Percentiles rank a stretch among this genome's conserved stretches.
Evolutionary conservation across 1,139 yeast species (phyloP).

Genomic region (Hanseniaspora sp.): DNA sequence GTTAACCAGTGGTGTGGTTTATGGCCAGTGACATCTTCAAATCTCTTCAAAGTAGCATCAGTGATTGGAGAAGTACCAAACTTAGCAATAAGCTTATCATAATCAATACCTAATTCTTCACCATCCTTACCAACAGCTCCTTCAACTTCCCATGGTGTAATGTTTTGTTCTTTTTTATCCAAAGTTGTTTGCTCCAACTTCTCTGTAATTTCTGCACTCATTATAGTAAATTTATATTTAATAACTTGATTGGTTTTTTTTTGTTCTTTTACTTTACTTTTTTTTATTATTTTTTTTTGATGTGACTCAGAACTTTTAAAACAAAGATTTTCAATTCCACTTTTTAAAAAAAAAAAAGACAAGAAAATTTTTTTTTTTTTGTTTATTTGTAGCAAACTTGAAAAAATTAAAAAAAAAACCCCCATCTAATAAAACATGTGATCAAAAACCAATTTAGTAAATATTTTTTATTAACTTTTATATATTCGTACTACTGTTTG

Average conservation of each 20-base stretch:
- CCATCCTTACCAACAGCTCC: constrained; percentile 93
- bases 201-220: constrained; percentile 25
- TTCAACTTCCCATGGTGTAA: constrained; percentile 98
- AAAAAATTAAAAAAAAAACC: too few species aligned
- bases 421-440: too few species aligned
- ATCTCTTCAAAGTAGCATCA: constrained; percentile 61
- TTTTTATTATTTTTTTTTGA: too few species aligned
- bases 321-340: too few species aligned
- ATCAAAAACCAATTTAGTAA: too few species aligned
- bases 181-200: constrained; percentile 22
- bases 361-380: too few species aligned
- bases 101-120: constrained; percentile 75
- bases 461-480: too few species aligned
- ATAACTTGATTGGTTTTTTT: neutral
- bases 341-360: too few species aligned
- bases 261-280: too few species aligned
- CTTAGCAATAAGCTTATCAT: constrained; percentile 70
- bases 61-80: constrained; percentile 77
- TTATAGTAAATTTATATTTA: constrained; percentile 3
- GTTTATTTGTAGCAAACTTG: too few species aligned
- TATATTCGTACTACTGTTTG: too few species aligned
- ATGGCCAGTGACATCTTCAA: constrained; percentile 72
- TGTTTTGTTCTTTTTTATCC: constrained; percentile 45
- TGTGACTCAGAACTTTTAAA: too few species aligned
- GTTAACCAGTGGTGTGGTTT: constrained; percentile 87